Conservation (phyloP, 306 rosid genomes). For the Rosa persica region DNA sequence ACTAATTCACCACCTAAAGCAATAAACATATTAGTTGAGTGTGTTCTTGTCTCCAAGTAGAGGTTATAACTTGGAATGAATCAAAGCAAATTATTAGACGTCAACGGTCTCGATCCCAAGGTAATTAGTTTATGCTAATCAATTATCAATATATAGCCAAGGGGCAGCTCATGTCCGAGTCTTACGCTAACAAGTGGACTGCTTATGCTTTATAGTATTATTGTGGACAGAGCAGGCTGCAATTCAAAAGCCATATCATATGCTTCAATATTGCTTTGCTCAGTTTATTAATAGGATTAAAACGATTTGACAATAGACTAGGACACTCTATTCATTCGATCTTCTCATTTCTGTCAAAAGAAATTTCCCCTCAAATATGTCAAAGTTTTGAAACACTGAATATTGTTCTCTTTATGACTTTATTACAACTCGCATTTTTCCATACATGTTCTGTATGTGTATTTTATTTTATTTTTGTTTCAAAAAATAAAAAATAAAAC, state of each 20-base stretch:
- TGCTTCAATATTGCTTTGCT: not conserved
- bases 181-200: constrained; percentile 27
- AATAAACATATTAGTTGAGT: not conserved
- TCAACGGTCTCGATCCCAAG: constrained; percentile 50
- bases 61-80: constrained; percentile 14
- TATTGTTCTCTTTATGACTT: not conserved
- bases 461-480: no score
- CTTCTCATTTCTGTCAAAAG: not conserved
- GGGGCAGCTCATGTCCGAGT: constrained; percentile 24
- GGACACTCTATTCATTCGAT: not conserved
- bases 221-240: not conserved
- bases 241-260: not conserved
- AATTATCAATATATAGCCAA: not conserved
- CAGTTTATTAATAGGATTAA: not conserved
- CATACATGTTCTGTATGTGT: no score
- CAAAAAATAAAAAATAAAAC: no score
- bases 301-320: not conserved
- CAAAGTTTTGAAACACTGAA: not conserved
- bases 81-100: constrained; percentile 29
- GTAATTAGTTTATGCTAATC: not conserved
- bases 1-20: no score
- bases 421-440: no score
- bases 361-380: not conserved
- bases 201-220: not conserved
- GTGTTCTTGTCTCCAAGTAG: constrained; percentile 11